Percentiles rank a stretch among this genome's conserved stretches.
Conservation (phyloP, 306 rosid genomes). For the Casuarina glauca region DNA sequence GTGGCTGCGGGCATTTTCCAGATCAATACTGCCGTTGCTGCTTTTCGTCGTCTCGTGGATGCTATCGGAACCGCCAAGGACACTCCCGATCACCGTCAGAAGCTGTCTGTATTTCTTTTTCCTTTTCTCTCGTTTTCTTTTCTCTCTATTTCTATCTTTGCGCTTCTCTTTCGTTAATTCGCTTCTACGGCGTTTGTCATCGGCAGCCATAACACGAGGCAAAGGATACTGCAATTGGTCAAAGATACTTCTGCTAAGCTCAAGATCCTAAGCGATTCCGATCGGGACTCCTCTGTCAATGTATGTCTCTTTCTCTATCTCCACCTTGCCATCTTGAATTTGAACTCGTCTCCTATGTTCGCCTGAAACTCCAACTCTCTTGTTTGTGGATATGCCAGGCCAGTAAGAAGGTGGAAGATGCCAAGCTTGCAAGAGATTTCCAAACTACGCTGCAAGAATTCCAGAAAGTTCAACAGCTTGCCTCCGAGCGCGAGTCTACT, state of each 20-base stretch:
- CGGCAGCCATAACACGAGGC: slow-evolving; percentile 65
- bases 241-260: slow-evolving; percentile 79
- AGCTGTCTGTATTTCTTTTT: slow-evolving; percentile 42
- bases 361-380: not conserved
- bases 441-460: slow-evolving; percentile 72
- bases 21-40: slow-evolving; percentile 74
- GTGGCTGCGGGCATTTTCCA: slow-evolving; percentile 77
- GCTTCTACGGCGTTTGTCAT: not conserved
- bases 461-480: slow-evolving; percentile 75
- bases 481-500: slow-evolving; percentile 71
- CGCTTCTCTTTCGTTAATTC: not conserved
- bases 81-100: slow-evolving; percentile 68
- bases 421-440: slow-evolving; percentile 79
- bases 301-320: slow-evolving; percentile 30
- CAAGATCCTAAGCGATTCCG: slow-evolving; percentile 52
- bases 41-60: slow-evolving; percentile 73
- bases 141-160: not conserved
- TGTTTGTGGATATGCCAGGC: slow-evolving; percentile 31
- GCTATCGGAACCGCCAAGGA: slow-evolving; percentile 71
- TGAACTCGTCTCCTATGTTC: not conserved
- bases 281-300: slow-evolving; percentile 36
- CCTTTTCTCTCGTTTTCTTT: not conserved
- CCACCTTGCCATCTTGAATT: not conserved
- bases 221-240: slow-evolving; percentile 62
- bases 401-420: slow-evolving; percentile 65